phyloP scores from a whole-genome alignment of 768 basidiomycete genomes.

The Cystobasidium onofrii region DNA sequence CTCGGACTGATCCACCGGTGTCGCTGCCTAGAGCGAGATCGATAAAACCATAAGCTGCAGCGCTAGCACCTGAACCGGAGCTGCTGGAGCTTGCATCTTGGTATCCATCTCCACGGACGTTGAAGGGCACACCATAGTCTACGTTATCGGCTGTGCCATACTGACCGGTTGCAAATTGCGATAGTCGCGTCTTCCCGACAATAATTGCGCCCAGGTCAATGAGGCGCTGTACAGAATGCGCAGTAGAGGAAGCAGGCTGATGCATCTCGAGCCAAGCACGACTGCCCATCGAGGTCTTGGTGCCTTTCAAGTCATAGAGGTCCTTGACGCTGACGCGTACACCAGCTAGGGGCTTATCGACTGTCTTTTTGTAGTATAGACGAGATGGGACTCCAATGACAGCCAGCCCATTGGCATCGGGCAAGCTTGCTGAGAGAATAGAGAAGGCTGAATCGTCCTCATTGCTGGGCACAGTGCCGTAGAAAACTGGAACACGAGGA shows the following conservation, averaged over 20 bases:
- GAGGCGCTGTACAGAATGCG: constrained; percentile 51
- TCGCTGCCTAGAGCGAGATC: constrained; percentile 44
- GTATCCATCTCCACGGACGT: constrained; percentile 43
- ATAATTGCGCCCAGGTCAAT: constrained; percentile 52
- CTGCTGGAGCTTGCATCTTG: constrained; percentile 42
- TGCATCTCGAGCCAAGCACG: constrained; percentile 46
- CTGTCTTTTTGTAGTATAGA: constrained; percentile 44
- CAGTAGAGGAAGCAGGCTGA: constrained; percentile 46
- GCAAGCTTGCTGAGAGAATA: constrained; percentile 5
- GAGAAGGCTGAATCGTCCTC: not conserved
- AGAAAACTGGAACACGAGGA: constrained; percentile 4
- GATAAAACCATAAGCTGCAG: constrained; percentile 44
- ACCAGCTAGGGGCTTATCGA: constrained; percentile 49
- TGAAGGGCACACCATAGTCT: constrained; percentile 41
- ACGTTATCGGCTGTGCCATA: constrained; percentile 39
- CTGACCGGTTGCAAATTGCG: constrained; percentile 52
- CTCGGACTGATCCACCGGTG: constrained; percentile 41
- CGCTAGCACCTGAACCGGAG: constrained; percentile 28
- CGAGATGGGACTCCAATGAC: constrained; percentile 53
- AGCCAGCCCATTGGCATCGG: constrained; percentile 2
- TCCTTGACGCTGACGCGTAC: constrained; percentile 54
- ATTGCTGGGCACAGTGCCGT: not conserved
- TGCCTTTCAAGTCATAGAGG: constrained; percentile 48
- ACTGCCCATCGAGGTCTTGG: constrained; percentile 47
- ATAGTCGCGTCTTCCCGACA: constrained; percentile 50